These are phyloP conservation scores for Diaporthe longicolla DNA, from an alignment of 2,329 filamentous ascomycete species.

Conservation along the genomic window DNA sequence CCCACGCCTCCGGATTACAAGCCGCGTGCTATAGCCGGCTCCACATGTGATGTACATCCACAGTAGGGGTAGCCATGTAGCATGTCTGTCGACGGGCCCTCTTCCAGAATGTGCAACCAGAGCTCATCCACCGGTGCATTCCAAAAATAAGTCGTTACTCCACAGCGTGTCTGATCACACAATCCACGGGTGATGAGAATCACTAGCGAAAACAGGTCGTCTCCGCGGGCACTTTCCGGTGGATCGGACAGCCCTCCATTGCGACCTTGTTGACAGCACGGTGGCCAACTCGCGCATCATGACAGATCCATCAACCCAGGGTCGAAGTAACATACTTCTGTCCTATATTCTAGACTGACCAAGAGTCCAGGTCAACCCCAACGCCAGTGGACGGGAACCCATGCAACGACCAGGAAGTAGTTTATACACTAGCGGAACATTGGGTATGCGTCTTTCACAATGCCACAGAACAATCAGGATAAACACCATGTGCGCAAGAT, in stretches of 20 bases:
- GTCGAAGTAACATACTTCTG: background rate
- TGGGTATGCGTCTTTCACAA: background rate
- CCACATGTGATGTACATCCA: background rate
- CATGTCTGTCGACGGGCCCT: background rate
- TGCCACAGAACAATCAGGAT: background rate
- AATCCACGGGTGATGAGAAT: background rate
- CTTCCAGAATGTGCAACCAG: no score
- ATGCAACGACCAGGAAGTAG: background rate
- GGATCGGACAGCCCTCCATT: background rate
- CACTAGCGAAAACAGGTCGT: background rate
- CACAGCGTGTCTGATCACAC: background rate
- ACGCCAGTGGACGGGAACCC: background rate
- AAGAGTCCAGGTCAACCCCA: background rate
- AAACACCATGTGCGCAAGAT: background rate
- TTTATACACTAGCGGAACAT: background rate
- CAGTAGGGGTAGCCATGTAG: background rate
- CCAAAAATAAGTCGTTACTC: conserved; percentile 13
- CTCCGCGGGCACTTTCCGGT: background rate
- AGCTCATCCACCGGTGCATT: background rate
- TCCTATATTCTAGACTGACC: background rate
- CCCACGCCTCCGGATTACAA: background rate
- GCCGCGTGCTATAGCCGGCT: background rate
- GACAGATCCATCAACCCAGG: background rate
- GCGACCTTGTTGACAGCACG: background rate
- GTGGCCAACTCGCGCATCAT: background rate